Evolutionary conservation across 2,329 filamentous ascomycete species (phyloP).

Genomic region (Cladosporium sp.): DNA sequence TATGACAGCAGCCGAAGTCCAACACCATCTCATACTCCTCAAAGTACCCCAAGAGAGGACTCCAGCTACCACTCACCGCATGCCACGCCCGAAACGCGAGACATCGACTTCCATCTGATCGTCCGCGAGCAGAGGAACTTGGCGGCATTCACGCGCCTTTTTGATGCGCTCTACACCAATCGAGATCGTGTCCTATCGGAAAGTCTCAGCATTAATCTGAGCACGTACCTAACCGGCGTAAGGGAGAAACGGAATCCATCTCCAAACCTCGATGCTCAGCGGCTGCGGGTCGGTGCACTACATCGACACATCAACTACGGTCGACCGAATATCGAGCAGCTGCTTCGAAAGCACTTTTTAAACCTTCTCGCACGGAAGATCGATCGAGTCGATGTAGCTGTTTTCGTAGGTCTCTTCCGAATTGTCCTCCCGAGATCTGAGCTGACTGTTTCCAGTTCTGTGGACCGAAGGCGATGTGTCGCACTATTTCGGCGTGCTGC

Average conservation of each 20-base stretch:
- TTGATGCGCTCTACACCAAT: neutral
- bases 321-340: neutral
- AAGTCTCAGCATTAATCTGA: neutral
- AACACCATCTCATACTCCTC: neutral
- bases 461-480: neutral
- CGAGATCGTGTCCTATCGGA: neutral
- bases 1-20: neutral
- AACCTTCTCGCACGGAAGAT: neutral
- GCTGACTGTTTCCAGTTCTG: neutral
- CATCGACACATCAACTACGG: neutral
- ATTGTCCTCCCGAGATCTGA: neutral
- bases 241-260: neutral
- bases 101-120: neutral
- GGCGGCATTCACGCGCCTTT: neutral
- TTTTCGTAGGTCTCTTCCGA: neutral
- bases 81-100: neutral
- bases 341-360: neutral
- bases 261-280: neutral
- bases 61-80: neutral
- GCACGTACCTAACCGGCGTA: neutral
- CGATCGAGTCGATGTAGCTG: neutral
- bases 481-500: neutral
- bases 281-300: neutral
- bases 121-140: neutral
- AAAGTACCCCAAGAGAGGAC: neutral